phyloP scores from a whole-genome alignment of 495 filamentous ascomycete species.

The Evansstolkia leycettana region DNA sequence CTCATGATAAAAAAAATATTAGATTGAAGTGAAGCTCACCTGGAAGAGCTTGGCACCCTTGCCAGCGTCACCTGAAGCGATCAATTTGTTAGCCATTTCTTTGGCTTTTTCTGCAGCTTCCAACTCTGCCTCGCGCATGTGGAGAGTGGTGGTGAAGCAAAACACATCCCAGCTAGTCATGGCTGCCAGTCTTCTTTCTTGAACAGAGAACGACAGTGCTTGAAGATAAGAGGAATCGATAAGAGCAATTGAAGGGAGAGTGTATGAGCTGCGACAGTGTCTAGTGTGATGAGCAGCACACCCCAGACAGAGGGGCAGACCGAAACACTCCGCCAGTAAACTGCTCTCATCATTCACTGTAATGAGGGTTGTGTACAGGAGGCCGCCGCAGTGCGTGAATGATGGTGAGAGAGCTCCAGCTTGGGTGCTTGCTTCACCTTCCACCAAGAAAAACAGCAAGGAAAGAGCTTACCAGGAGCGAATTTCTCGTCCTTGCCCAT shows the following conservation, averaged over 20 bases:
- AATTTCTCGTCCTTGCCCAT: constrained; percentile 35
- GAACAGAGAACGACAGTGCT: no score
- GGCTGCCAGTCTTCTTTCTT: neutral
- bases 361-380: no score
- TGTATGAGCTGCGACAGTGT: no score
- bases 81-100: constrained; percentile 16
- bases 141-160: constrained; percentile 11
- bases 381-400: no score
- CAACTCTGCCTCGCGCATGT: constrained; percentile 19
- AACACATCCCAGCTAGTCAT: constrained; percentile 23
- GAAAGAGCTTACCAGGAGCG: constrained; percentile 31
- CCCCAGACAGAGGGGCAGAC: no score
- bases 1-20: neutral
- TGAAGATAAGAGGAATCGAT: no score
- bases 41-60: constrained; percentile 99
- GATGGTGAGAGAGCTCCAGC: no score
- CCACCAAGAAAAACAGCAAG: constrained; percentile 3
- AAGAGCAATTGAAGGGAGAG: no score
- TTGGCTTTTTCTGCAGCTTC: constrained; percentile 8
- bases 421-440: neutral
- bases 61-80: constrained; percentile 65
- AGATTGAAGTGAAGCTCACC: constrained; percentile 20
- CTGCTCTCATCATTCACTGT: neutral
- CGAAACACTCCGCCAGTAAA: no score
- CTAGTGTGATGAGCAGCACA: no score